Conservation (phyloP, 2,329 filamentous ascomycete genomes). For the Verticillium tricorpus region DNA sequence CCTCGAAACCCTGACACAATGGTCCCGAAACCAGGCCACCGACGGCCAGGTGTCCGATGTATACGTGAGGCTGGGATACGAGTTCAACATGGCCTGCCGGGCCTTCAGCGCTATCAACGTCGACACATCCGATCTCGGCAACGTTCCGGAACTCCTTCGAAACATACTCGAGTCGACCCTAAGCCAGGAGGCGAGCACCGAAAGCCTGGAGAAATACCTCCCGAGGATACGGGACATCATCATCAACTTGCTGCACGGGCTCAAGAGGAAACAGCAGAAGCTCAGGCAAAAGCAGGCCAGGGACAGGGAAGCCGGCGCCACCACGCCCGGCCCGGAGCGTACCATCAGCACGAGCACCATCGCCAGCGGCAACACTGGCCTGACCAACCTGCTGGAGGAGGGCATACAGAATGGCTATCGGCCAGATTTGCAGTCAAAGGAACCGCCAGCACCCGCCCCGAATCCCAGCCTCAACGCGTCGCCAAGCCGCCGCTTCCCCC, state of each 20-base stretch:
- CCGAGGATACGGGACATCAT: conserved; percentile 97
- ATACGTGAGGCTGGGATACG: conserved; percentile 94
- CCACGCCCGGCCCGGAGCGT: conserved; percentile 35
- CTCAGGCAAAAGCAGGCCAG: conserved; percentile 60
- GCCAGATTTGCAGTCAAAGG: conserved; percentile 23
- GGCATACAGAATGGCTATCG: conserved; percentile 51
- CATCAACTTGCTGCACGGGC: conserved; percentile 89
- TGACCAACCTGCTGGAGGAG: conserved; percentile 57
- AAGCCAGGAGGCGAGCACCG: conserved; percentile 90
- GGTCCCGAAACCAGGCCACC: conserved; percentile 88
- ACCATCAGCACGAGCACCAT: conserved; percentile 56
- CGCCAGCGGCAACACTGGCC: conserved; percentile 51
- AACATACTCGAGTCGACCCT: conserved; percentile 92
- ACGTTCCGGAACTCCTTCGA: conserved; percentile 86
- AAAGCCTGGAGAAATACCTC: conserved; percentile 89
- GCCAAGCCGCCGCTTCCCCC: conserved; percentile 38
- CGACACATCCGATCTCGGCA: conserved; percentile 88
- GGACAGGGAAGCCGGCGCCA: conserved; percentile 46
- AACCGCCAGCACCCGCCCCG: conserved; percentile 4
- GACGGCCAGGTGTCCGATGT: conserved; percentile 97
- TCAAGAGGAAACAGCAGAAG: conserved; percentile 96
- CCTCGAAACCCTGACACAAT: conserved; percentile 93
- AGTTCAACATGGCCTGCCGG: conserved; percentile 98
- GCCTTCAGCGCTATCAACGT: conserved; percentile 97
- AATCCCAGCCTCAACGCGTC: conserved; percentile 30